phyloP scores from a whole-genome alignment of 2,329 filamentous ascomycete genomes.

The Apiospora saccharicola region DNA sequence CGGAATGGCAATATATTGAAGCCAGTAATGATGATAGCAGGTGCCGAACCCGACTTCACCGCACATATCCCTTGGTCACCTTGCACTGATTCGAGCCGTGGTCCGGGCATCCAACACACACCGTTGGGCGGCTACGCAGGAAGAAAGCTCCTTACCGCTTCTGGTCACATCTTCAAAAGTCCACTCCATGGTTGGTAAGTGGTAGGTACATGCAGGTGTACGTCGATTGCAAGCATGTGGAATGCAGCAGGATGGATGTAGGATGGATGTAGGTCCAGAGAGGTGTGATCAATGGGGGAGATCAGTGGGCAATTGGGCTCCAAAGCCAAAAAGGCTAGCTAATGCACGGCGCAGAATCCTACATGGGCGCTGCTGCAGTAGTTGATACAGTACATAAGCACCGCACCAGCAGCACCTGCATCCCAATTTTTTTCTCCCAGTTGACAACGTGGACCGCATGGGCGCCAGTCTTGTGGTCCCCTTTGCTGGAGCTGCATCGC shows the following conservation, averaged over 20 bases:
- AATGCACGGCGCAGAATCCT: slow-evolving; percentile 21
- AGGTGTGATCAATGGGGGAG: slow-evolving; percentile 20
- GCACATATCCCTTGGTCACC: slow-evolving; percentile 17
- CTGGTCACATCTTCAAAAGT: slow-evolving; percentile 17
- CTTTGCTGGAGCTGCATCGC: slow-evolving; percentile 18
- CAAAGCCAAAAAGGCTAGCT: slow-evolving; percentile 10
- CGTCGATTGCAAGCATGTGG: slow-evolving; percentile 2
- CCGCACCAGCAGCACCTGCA: slow-evolving; percentile 4
- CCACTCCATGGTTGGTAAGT: slow-evolving; percentile 13
- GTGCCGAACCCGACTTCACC: slow-evolving; percentile 19
- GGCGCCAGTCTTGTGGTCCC: slow-evolving; percentile 9
- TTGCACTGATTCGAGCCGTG: slow-evolving; percentile 9
- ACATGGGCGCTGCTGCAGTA: background rate
- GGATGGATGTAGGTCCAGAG: slow-evolving; percentile 10
- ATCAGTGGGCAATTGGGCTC: slow-evolving; percentile 20
- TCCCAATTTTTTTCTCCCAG: background rate
- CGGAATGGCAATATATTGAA: slow-evolving; percentile 16
- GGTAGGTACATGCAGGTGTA: background rate
- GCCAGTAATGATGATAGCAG: background rate
- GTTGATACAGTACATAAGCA: background rate
- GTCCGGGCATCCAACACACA: slow-evolving; percentile 17
- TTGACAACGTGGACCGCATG: slow-evolving; percentile 19
- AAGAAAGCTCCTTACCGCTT: slow-evolving; percentile 16
- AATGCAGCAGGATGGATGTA: background rate
- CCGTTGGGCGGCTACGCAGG: slow-evolving; percentile 20